These are phyloP conservation scores for Arctium minus DNA, from an alignment of 129 eudicot species.

Conservation along the genomic window DNA sequence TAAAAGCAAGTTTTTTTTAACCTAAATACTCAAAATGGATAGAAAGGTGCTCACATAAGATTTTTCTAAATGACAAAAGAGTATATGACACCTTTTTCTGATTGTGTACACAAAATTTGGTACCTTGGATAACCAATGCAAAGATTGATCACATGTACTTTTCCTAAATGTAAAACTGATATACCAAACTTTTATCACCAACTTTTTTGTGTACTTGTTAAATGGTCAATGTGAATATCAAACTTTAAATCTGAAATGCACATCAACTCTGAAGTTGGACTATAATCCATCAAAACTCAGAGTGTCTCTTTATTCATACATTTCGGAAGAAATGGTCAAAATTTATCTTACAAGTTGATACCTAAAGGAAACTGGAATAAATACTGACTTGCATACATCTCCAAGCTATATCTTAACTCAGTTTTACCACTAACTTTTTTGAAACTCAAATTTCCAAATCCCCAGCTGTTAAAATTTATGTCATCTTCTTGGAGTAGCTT, in stretches of 20 bases:
- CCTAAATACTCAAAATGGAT: conserved; percentile 3
- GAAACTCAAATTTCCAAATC: not conserved
- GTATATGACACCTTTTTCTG: conserved; percentile 7
- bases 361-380: not conserved
- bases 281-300: not conserved
- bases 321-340: conserved; percentile 1
- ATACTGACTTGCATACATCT: not conserved
- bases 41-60: conserved; percentile 11
- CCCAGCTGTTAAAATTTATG: not conserved
- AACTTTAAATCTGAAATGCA: not conserved
- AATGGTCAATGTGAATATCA: not conserved
- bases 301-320: not conserved
- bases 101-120: not conserved
- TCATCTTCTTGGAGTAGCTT: not conserved
- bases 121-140: conserved; percentile 1
- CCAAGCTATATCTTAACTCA: no score
- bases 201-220: not conserved
- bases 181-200: conserved; percentile 5
- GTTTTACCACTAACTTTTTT: not conserved
- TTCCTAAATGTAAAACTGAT: not conserved
- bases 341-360: not conserved
- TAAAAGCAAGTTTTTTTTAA: not conserved
- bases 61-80: not conserved
- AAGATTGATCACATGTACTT: not conserved
- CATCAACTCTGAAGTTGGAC: not conserved